Evolutionary conservation across 306 rosid species (phyloP), one percentile per base, ranked within the genome.

Genomic region (Cicer chorassanicum): DNA sequence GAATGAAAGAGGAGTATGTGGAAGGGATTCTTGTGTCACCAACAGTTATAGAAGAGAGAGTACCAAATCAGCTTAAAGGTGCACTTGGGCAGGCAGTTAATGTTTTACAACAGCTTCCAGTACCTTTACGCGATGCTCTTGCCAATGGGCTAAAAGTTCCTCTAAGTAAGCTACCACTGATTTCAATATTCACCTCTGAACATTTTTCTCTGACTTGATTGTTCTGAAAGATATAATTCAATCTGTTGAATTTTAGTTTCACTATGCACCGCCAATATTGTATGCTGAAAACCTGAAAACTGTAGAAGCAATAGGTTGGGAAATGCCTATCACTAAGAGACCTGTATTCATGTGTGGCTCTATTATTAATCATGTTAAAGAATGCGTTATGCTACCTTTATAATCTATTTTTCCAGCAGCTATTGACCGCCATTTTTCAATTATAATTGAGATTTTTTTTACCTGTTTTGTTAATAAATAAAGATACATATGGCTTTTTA

Each of bases 1-100:
- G 99, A 72, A 67, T 94, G 92, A 94, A 86, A 84, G 99, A 92
- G 90, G 97, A 92, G 84, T 92, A 86, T 77, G 88, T 81, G 64
- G 99, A 94, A 82, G 96, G 95, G 80, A 65, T 83, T 82, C 71
- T 92, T 16, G 96, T 86, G 85, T 72, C 84, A 15, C 99, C 99
- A 18, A 87, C 82, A 50, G 82, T 94, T 70, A 85, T 92, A 55
- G 98, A 92, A 86, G 96, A 90, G 59, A 81, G 86, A 67, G 63
- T 94, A 42, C 98, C 99, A 7, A 86, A 87, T 68, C 98, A 94
- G 80, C 93, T 94, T 54, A 92, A 90, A 87, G 90, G 96, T 34
- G 92, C 93, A 65, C 82, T 90, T 53, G 90, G 91, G 73, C 99
- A 94, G 81, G 98, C 95, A 72, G 57, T 68, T 29, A 87, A 65